These are phyloP conservation scores for Aspergillus persii DNA, from an alignment of 2,329 filamentous ascomycete species.

Conservation along the genomic window DNA sequence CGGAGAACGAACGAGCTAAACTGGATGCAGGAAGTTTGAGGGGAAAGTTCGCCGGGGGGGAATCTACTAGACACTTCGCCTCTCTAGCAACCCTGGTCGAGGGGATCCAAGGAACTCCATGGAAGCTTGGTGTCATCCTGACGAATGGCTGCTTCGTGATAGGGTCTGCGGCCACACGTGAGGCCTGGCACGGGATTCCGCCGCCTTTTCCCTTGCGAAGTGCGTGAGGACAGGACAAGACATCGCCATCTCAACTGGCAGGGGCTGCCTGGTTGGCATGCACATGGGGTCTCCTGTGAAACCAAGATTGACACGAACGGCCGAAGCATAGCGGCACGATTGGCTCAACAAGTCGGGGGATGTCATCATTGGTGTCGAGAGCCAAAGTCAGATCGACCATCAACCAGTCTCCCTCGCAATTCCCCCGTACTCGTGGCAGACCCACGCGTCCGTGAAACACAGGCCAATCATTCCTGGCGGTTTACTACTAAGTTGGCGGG, in stretches of 20 bases:
- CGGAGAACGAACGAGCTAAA: background rate
- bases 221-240: background rate
- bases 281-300: background rate
- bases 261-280: background rate
- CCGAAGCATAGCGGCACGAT: background rate
- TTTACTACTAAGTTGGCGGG: background rate
- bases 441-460: background rate
- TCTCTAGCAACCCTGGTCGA: background rate
- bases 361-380: background rate
- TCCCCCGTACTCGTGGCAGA: background rate
- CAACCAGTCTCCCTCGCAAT: background rate
- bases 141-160: background rate
- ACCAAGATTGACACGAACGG: background rate
- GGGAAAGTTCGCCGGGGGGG: background rate
- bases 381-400: background rate
- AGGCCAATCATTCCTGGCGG: background rate
- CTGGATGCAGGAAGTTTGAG: background rate
- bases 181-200: background rate
- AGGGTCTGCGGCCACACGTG: background rate
- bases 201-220: background rate
- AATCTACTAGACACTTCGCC: background rate
- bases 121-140: background rate
- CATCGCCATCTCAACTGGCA: background rate
- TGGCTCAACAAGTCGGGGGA: background rate
- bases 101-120: background rate